phyloP scores from a whole-genome alignment of 768 basidiomycete genomes.

The Scleroderma citrinum region DNA sequence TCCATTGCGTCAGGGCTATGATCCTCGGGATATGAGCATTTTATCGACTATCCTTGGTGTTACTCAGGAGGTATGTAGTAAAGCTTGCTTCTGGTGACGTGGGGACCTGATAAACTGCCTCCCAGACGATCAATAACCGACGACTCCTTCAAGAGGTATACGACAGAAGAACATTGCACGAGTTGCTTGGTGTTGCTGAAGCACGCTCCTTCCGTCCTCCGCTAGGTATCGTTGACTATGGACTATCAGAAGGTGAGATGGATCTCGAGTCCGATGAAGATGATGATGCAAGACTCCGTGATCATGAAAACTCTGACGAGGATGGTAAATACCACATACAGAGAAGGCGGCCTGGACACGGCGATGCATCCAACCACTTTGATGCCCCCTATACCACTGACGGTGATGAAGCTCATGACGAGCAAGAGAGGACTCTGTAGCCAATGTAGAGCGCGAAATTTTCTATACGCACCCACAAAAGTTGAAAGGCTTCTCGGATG shows the following conservation, averaged over 20 bases:
- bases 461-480: too few species aligned
- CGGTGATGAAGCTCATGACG: conserved; percentile 35
- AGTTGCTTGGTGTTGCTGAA: conserved; percentile 43
- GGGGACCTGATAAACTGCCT: conserved; percentile 2
- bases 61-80: conserved; percentile 64
- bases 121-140: conserved; percentile 70
- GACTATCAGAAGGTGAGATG: conserved; percentile 36
- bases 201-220: conserved; percentile 10
- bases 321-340: conserved; percentile 54
- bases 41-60: conserved; percentile 75
- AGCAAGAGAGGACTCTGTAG: conserved; percentile 21
- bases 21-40: conserved; percentile 69
- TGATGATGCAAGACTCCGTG: conserved; percentile 17
- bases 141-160: conserved; percentile 65
- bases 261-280: conserved; percentile 23
- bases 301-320: conserved; percentile 37
- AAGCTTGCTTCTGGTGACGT: neutral
- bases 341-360: conserved; percentile 40
- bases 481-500: neutral
- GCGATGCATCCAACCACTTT: conserved; percentile 30
- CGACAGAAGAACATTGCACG: conserved; percentile 51
- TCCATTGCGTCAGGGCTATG: conserved; percentile 37
- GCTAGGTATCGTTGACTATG: conserved; percentile 28
- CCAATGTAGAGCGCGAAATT: conserved; percentile 25
- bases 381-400: conserved; percentile 49